phyloP scores from a whole-genome alignment of 495 filamentous ascomycete genomes.

The Collariella sp. region DNA sequence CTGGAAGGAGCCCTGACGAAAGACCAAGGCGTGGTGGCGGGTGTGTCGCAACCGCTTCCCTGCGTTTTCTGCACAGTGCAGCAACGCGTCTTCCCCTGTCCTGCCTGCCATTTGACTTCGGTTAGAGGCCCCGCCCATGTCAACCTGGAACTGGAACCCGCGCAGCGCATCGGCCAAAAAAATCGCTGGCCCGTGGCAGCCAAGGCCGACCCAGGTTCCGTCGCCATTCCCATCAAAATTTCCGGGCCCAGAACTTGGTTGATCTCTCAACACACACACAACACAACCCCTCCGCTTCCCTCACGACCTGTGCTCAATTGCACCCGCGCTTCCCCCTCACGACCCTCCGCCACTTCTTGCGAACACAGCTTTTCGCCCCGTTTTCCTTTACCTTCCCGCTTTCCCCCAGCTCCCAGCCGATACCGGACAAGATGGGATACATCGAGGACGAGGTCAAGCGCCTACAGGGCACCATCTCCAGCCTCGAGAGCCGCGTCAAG shows the following conservation, averaged over 20 bases:
- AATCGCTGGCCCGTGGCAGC: constrained; percentile 8
- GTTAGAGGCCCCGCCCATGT: no score
- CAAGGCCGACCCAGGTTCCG: not conserved
- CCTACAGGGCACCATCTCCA: constrained; percentile 67
- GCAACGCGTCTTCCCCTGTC: not conserved
- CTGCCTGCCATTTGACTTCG: no score
- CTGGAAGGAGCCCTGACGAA: no score
- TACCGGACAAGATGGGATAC: constrained; percentile 61
- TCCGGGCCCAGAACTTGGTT: constrained; percentile 9
- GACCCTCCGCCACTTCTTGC: constrained; percentile 5
- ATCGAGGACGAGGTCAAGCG: constrained; percentile 70
- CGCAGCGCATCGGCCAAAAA: constrained; percentile 9
- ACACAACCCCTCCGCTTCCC: constrained; percentile 5
- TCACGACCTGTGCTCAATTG: constrained; percentile 20
- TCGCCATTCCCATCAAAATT: constrained; percentile 22
- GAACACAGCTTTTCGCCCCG: constrained; percentile 13
- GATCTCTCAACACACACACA: not conserved
- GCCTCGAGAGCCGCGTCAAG: constrained; percentile 76
- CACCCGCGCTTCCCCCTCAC: constrained; percentile 12
- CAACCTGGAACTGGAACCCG: no score
- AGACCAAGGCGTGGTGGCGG: no score
- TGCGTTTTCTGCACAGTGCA: no score
- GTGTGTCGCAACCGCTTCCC: constrained; percentile 24
- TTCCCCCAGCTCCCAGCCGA: constrained; percentile 21
- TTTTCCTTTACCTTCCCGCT: constrained; percentile 12